Percentiles rank a stretch among this genome's conserved stretches.
phyloP scores from a whole-genome alignment of 306 rosid species.

The Ceratonia siliqua region DNA sequence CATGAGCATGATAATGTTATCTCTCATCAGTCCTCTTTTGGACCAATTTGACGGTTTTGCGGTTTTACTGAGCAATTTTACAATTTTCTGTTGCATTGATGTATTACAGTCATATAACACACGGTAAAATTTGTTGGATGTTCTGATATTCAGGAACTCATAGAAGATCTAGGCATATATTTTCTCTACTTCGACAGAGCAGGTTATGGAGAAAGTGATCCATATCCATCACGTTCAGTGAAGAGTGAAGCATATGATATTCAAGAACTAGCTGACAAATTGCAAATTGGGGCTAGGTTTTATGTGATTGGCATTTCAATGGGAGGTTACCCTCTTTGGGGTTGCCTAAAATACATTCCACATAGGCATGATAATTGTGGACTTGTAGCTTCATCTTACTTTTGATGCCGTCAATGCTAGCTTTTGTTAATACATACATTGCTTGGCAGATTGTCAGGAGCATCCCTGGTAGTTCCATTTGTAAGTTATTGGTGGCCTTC shows the following conservation, averaged over 20 bases:
- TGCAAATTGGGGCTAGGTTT: slow-evolving; percentile 64
- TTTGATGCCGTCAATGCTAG: not conserved
- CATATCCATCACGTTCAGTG: slow-evolving; percentile 72
- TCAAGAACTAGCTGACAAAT: slow-evolving; percentile 77
- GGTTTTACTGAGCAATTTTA: not conserved
- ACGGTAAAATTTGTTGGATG: not conserved
- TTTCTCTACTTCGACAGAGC: slow-evolving; percentile 71
- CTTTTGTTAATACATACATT: not conserved
- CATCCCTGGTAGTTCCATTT: slow-evolving; percentile 70
- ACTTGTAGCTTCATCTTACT: not conserved
- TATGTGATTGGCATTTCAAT: slow-evolving; percentile 69
- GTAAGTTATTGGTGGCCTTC: slow-evolving; percentile 76
- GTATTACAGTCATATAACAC: not conserved
- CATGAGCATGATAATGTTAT: not conserved
- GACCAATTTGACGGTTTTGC: not conserved
- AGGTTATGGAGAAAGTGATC: slow-evolving; percentile 91
- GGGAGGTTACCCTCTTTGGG: slow-evolving; percentile 69
- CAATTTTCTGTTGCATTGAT: not conserved
- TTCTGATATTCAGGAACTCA: slow-evolving; percentile 51
- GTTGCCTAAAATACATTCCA: slow-evolving; percentile 80
- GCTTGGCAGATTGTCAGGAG: slow-evolving; percentile 72
- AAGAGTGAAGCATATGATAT: slow-evolving; percentile 89
- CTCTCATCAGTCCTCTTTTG: not conserved
- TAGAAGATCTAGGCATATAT: slow-evolving; percentile 60
- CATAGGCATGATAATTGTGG: slow-evolving; percentile 54